phyloP scores from a whole-genome alignment of 768 basidiomycete species.

The Pulveroboletus frians region DNA sequence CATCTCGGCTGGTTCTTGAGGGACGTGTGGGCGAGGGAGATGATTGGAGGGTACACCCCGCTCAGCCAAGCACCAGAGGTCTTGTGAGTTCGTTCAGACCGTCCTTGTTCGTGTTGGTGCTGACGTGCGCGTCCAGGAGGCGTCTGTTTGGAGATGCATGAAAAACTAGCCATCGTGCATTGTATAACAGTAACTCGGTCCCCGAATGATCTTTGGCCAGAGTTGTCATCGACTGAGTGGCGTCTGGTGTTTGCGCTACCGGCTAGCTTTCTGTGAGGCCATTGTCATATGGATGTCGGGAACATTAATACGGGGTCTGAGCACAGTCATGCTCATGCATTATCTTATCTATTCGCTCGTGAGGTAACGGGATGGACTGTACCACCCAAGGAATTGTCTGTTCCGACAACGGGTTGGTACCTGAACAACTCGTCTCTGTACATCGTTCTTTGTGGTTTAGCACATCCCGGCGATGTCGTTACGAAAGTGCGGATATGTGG shows the following conservation, averaged over 20 bases:
- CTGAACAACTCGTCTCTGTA: no score
- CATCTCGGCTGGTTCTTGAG: slow-evolving; percentile 81
- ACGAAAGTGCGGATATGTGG: no score
- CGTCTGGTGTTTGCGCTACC: not conserved
- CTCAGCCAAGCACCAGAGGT: slow-evolving; percentile 67
- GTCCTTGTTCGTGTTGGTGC: not conserved
- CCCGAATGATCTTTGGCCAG: not conserved
- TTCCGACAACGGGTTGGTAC: no score
- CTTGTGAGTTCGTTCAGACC: slow-evolving; percentile 47
- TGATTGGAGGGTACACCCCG: slow-evolving; percentile 68
- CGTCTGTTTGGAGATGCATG: slow-evolving; percentile 59
- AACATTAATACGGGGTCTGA: no score
- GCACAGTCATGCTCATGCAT: no score
- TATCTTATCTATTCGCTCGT: no score
- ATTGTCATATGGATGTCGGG: no score
- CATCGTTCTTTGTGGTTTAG: no score
- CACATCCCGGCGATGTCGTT: no score
- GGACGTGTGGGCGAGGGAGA: slow-evolving; percentile 86
- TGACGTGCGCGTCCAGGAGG: slow-evolving; percentile 34
- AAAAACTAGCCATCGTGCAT: not conserved
- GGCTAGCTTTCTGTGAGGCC: not conserved
- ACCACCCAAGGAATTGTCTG: no score
- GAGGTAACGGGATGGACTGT: no score
- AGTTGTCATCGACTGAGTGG: not conserved
- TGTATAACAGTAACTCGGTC: slow-evolving; percentile 7